These are phyloP conservation scores for Cladophialophora psammophila DNA, from an alignment of 2,329 filamentous ascomycete genomes.

Conservation along the genomic window DNA sequence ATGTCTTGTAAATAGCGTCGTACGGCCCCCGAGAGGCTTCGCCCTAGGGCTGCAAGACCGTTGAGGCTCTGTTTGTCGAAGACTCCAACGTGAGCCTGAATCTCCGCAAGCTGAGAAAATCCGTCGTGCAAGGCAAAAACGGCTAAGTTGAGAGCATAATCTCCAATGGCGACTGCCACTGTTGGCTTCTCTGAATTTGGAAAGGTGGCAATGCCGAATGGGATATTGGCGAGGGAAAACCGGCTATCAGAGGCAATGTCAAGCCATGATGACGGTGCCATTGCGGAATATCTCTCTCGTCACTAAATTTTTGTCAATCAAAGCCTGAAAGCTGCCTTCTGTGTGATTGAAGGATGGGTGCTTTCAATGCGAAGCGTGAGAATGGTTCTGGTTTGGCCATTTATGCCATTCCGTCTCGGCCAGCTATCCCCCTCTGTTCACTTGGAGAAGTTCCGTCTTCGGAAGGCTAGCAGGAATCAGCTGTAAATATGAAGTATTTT, in stretches of 20 bases:
- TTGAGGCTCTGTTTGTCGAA: constrained; percentile 53
- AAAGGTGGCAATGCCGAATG: not conserved
- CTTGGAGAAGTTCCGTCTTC: too few relatives aligned
- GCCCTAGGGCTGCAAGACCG: constrained; percentile 57
- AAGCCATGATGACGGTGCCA: not conserved
- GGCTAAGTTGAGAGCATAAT: not conserved
- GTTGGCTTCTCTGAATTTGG: not conserved
- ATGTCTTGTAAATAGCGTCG: constrained; percentile 49
- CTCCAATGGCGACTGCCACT: not conserved
- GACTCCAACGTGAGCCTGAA: not conserved
- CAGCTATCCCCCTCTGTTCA: too few relatives aligned
- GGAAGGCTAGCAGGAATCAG: too few relatives aligned
- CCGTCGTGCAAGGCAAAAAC: constrained; percentile 2
- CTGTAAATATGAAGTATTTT: too few relatives aligned
- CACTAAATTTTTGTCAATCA: too few relatives aligned
- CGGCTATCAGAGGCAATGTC: not conserved
- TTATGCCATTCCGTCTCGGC: too few relatives aligned
- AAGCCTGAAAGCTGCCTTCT: too few relatives aligned
- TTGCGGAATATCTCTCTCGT: not conserved
- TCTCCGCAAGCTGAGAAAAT: constrained; percentile 12
- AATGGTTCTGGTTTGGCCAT: too few relatives aligned
- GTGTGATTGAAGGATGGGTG: too few relatives aligned
- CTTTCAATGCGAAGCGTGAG: too few relatives aligned
- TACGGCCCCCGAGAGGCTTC: constrained; percentile 48
- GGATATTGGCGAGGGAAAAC: not conserved